Base-by-base conservation (phyloP, 2,329 filamentous ascomycete genomes). In the Aspergillus fumigatiaffinis region DNA sequence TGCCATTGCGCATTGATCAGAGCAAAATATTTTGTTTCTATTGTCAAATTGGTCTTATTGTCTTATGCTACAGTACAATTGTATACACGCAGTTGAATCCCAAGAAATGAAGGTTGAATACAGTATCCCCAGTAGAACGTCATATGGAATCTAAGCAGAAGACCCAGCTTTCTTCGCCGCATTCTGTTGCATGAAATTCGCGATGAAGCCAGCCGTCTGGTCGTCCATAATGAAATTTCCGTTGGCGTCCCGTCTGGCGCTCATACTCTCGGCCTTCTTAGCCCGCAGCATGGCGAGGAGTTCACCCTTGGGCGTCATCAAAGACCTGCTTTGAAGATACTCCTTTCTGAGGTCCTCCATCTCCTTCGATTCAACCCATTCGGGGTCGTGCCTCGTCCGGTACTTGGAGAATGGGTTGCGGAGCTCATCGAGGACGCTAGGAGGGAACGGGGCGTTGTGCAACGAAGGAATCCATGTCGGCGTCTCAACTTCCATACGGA, bases 351-450 rank as follows among this genome's bases (percentile, higher is more conserved):
- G 73, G 59, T 84, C 87, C 71, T 87, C 82, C 58, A 79, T 76
- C 72, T 85, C 79, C 79, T 87, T 88, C 75, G 80, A 77, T 63
- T 79, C 79, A 53, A 92, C 74, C 71, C 88, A 96, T 72, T 88
- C 88, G 49, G 83, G 78, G 61, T 92, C 89, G 77, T 96, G 91
- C 50, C 90, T 82, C 53, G 87, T 91, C 68, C 92, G 83, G 84
- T 92, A 94, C 67, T 83, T 85, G 65, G 87, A 90, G 82, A 87
- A 96, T 71, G 87, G 88, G 79, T 89, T 88, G 70, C 92, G 84
- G 70, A 97, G 80, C 80, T 97, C 93, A 72, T 96, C 87, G 63
- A 96, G 82, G 41, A 97, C 83, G n/a, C 76, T 77, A 29, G 80
- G 76, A 4, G 93, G 92, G 82, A 96, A 91, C 14, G 93, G 93